Conservation (phyloP, 805 yeast genomes). For the Suhomyces canberraensis region DNA sequence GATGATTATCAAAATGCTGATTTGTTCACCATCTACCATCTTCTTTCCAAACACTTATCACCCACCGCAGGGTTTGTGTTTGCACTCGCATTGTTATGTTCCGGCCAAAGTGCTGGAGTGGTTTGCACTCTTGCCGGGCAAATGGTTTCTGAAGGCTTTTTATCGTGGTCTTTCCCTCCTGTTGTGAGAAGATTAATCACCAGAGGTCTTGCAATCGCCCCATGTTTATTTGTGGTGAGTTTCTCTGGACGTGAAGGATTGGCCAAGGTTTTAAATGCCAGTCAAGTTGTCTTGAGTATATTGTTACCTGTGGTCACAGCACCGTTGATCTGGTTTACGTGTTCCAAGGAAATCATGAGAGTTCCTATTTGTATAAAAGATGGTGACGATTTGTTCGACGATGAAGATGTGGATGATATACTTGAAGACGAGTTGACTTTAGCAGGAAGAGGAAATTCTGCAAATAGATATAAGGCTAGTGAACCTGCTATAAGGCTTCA, state of each 20-base stretch:
- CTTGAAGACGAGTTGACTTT: neutral
- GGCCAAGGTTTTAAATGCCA: slow-evolving; percentile 66
- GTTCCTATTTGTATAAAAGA: slow-evolving; percentile 40
- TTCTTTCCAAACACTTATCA: slow-evolving; percentile 67
- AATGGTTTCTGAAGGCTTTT: slow-evolving; percentile 88
- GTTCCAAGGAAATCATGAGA: slow-evolving; percentile 63
- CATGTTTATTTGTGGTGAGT: slow-evolving; percentile 74
- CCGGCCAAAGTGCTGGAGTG: slow-evolving; percentile 95
- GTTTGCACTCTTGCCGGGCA: slow-evolving; percentile 94
- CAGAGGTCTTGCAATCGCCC: slow-evolving; percentile 77
- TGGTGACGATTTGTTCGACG: slow-evolving; percentile 23
- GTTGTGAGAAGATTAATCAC: slow-evolving; percentile 78
- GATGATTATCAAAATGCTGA: slow-evolving; percentile 63
- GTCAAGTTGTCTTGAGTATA: slow-evolving; percentile 79
- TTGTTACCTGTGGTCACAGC: slow-evolving; percentile 86
- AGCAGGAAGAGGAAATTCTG: neutral
- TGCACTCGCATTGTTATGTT: slow-evolving; percentile 82
- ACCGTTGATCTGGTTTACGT: slow-evolving; percentile 80
- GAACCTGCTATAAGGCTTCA: slow-evolving; percentile 42
- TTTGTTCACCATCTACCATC: slow-evolving; percentile 71
- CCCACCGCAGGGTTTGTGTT: slow-evolving; percentile 86
- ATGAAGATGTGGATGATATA: slow-evolving; percentile 15
- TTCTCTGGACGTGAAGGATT: slow-evolving; percentile 80
- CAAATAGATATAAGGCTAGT: slow-evolving; percentile 25
- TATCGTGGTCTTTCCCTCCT: slow-evolving; percentile 77